Base-by-base conservation (phyloP, 1,284 basidiomycete genomes). In the Ganoderma lucidum region DNA sequence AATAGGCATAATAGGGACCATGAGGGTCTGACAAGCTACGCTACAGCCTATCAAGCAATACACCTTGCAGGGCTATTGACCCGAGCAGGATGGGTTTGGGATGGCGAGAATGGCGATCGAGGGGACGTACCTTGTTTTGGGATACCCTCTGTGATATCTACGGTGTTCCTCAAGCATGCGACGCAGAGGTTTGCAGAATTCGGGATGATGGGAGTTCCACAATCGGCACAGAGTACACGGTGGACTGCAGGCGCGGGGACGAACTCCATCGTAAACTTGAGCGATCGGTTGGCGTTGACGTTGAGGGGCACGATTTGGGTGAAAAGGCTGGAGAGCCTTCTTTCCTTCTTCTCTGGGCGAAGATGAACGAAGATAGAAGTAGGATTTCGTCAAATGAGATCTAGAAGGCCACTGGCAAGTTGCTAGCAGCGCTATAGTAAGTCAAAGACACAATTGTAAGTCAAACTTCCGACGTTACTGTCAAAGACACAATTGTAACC, bases 61-160 rank as follows among this genome's bases (percentile, higher is more conserved):
- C 28, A 9, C 23, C 45, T 10, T 28, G 48, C 48, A 51, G 48
- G 9, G 23, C 48, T 28, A 23, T 51, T 51, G 48, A 51, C 23
- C 9, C 23, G 48, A 51, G 48, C 14, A 51, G 23, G 23, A 51
- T 51, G 48, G 48, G 48, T 51, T 28, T 51, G 48, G 48, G 48
- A 28, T 28, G 48, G 48, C 23, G 14, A 28, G 48, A 51, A 39
- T 28, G 35, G 12, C 19, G 15, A 62, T 42, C 19, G 61, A 15
- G 30, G 30, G 28, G 12, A 45, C 84, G 58, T 65, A 92, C 93
- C 88, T 89, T 99, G 97, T 81, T 99, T 99, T 30, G 97, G 97
- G 62, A 99, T 99, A 17, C 95, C 96, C 80, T 98, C 97, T 10
- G 97, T 99, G 79, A 99, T 98, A 81, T 99, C 97, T 72, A 99